A percentile compares a stretch with the other conserved stretches of the same genome.
These are phyloP conservation scores for Phialophora chinensis DNA, from an alignment of 2,329 filamentous ascomycete species.

Conservation along the genomic window DNA sequence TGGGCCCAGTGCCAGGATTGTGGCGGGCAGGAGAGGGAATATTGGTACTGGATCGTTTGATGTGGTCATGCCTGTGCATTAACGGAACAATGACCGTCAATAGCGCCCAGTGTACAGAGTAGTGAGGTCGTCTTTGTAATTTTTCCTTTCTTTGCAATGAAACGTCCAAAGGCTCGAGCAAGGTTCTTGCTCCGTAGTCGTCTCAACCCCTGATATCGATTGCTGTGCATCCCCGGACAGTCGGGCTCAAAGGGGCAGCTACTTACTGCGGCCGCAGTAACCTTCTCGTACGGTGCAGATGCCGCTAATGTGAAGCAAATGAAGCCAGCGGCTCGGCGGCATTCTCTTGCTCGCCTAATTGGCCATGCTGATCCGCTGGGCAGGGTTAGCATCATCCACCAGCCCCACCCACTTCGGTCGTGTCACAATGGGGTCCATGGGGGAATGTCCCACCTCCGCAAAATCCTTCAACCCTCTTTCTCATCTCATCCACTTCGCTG, in stretches of 20 bases:
- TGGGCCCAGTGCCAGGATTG: conserved; percentile 84
- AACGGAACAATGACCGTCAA: background rate
- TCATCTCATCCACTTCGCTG: background rate
- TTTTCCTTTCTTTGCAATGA: background rate
- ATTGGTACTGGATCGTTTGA: conserved; percentile 93
- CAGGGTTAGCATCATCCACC: background rate
- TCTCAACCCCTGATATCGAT: background rate
- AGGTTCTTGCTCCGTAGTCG: background rate
- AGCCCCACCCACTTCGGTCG: background rate
- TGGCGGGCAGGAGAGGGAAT: conserved; percentile 80
- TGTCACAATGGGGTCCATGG: no score
- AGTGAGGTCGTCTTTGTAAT: background rate
- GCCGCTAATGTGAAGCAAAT: background rate
- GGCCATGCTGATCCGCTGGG: background rate
- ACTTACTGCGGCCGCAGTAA: background rate
- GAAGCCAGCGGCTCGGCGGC: background rate
- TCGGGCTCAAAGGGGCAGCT: background rate
- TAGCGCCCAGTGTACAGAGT: background rate
- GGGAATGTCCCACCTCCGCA: conserved; percentile 13
- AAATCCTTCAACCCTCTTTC: background rate
- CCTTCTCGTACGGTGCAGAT: background rate
- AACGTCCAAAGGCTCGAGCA: background rate
- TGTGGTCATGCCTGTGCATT: conserved; percentile 62
- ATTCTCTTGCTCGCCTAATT: background rate
- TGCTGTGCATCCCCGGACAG: background rate